Conservation (phyloP, 495 filamentous ascomycete species). For the Trichocladium uniseriatum region DNA sequence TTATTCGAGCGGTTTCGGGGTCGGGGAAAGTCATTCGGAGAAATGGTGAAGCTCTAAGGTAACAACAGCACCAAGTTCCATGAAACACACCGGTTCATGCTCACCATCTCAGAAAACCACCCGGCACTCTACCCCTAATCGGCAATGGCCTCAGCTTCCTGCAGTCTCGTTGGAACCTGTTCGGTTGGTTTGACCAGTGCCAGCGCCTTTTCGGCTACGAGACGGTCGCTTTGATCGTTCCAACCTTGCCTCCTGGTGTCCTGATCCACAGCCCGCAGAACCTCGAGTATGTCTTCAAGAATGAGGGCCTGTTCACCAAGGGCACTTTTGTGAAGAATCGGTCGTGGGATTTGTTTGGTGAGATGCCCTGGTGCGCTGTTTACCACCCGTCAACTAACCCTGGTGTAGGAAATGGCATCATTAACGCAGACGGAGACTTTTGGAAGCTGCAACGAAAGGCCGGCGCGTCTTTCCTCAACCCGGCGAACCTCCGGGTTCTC, state of each 20-base stretch:
- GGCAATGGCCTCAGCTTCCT: constrained; percentile 53
- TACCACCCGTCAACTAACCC: neutral
- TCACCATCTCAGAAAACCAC: constrained; percentile 32
- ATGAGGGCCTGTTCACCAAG: constrained; percentile 49
- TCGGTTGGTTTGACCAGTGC: constrained; percentile 51
- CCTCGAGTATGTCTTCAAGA: constrained; percentile 50
- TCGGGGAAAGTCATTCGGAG: constrained; percentile 16
- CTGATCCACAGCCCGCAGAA: constrained; percentile 51
- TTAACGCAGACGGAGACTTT: constrained; percentile 52
- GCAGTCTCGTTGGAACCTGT: constrained; percentile 45
- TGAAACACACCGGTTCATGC: neutral
- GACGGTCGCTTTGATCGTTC: constrained; percentile 48
- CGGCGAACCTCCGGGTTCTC: constrained; percentile 45
- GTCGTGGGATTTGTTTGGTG: constrained; percentile 52
- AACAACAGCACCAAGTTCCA: neutral
- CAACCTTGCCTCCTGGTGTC: constrained; percentile 47
- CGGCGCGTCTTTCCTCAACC: constrained; percentile 48
- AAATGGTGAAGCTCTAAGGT: constrained; percentile 24
- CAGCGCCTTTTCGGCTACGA: constrained; percentile 44
- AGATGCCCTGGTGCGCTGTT: neutral
- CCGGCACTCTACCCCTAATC: constrained; percentile 46
- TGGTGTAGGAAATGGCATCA: constrained; percentile 46
- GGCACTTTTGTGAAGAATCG: constrained; percentile 48
- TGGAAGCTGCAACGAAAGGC: constrained; percentile 54
- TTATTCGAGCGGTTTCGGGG: constrained; percentile 11